Percentiles rank a stretch among this genome's conserved stretches.
phyloP scores from a whole-genome alignment of 116 monocot genomes.

The Posidonia oceanica region DNA sequence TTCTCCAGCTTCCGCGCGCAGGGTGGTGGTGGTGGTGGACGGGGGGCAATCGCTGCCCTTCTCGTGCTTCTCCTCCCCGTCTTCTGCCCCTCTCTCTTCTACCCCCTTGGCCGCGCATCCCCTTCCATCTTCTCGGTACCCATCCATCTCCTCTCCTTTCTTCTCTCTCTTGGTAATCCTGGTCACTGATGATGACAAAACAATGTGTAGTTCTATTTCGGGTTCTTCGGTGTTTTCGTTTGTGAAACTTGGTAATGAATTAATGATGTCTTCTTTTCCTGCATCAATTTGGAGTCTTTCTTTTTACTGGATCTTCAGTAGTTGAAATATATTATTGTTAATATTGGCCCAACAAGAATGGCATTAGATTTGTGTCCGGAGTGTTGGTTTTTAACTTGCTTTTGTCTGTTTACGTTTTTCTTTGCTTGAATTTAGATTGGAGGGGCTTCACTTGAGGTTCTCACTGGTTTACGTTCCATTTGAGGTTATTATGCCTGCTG shows the following conservation, averaged over 20 bases:
- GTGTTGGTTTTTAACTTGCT: no score
- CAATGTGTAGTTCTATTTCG: no score
- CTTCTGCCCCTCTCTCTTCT: constrained; percentile 34
- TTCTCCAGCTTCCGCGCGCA: background rate
- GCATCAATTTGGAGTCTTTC: background rate
- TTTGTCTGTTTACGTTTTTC: no score
- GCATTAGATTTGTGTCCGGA: background rate
- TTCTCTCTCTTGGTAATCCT: background rate
- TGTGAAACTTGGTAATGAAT: background rate
- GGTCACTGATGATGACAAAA: background rate
- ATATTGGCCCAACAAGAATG: background rate
- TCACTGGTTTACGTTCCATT: no score
- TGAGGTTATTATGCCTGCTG: no score
- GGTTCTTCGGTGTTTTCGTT: no score
- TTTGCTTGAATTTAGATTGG: no score
- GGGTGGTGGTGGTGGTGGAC: constrained; percentile 1
- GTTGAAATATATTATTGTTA: no score
- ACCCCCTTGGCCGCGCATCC: constrained; percentile 40
- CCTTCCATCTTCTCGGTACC: constrained; percentile 69
- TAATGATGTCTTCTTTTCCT: background rate
- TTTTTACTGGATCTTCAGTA: no score
- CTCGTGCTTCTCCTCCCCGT: constrained; percentile 38
- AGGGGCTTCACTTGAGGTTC: no score
- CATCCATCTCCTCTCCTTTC: background rate
- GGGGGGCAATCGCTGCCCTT: constrained; percentile 21